These are phyloP conservation scores for Pleodorina starrii DNA, from an alignment of 139 green algal species.

Conservation along the genomic window DNA sequence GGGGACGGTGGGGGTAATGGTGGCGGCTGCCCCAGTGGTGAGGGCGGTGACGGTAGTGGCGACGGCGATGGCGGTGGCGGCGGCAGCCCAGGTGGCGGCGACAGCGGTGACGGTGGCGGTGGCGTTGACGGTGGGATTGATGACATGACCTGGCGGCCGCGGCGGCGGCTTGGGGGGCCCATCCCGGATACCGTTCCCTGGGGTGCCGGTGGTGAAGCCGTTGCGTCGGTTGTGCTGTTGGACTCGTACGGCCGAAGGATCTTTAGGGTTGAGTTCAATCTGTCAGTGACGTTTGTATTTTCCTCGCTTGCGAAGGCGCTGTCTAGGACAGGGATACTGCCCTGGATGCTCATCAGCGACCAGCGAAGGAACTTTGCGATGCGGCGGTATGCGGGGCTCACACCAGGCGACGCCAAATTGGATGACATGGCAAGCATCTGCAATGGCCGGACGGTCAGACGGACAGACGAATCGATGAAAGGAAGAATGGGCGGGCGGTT, in stretches of 20 bases:
- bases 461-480: too few species aligned
- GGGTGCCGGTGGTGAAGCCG: too few species aligned
- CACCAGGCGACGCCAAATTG: neutral
- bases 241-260: too few species aligned
- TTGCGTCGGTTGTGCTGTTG: too few species aligned
- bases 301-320: neutral
- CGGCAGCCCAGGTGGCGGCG: neutral
- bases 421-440: constrained; percentile 21
- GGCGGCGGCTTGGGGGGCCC: too few species aligned
- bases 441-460: too few species aligned
- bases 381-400: neutral
- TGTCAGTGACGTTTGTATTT: neutral
- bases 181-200: too few species aligned
- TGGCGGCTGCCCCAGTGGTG: neutral
- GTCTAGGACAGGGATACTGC: constrained; percentile 8
- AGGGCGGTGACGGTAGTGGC: neutral
- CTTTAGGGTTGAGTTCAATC: too few species aligned
- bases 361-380: constrained; percentile 1
- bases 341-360: neutral
- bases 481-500: too few species aligned
- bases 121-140: neutral
- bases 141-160: too few species aligned
- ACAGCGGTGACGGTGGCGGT: neutral
- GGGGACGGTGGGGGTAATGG: neutral
- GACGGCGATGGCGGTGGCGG: neutral